Percentiles rank a stretch among this genome's conserved stretches.
These are phyloP conservation scores for Prunus salicina DNA, from an alignment of 306 rosid genomes.

Conservation along the genomic window DNA sequence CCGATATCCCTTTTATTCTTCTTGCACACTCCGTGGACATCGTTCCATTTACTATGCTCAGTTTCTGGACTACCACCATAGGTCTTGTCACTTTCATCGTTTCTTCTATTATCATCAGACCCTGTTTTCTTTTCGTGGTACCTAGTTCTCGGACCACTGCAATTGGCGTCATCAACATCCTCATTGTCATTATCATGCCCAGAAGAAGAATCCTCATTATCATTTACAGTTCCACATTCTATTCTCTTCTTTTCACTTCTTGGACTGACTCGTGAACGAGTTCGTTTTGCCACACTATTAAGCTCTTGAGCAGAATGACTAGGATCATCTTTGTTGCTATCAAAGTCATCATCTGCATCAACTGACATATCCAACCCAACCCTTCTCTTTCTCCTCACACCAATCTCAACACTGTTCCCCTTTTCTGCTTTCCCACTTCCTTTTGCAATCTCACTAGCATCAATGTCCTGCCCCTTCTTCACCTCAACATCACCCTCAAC, in stretches of 20 bases:
- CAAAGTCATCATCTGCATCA: background rate
- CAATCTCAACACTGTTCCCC: background rate
- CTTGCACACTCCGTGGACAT: background rate
- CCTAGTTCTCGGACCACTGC: background rate
- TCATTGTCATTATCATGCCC: constrained; percentile 1
- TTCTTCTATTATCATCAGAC: background rate
- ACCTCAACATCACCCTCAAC: background rate
- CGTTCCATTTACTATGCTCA: background rate
- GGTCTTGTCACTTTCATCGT: background rate
- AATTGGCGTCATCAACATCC: background rate
- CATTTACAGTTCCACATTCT: constrained; percentile 30
- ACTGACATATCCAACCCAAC: constrained; percentile 19
- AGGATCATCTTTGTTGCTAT: background rate
- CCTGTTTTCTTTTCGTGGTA: background rate
- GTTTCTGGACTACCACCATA: background rate
- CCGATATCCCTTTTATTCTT: background rate
- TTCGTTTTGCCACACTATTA: constrained; percentile 22
- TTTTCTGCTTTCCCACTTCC: background rate
- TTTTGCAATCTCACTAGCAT: background rate
- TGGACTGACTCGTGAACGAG: constrained; percentile 26
- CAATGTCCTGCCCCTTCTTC: background rate
- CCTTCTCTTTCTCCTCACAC: constrained; percentile 19
- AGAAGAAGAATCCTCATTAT: constrained; percentile 2
- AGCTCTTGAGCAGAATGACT: background rate
- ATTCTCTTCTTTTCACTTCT: background rate